phyloP scores from a whole-genome alignment of 225 moss, liverwort and hornwort species.

The Pleurozium schreberi region DNA sequence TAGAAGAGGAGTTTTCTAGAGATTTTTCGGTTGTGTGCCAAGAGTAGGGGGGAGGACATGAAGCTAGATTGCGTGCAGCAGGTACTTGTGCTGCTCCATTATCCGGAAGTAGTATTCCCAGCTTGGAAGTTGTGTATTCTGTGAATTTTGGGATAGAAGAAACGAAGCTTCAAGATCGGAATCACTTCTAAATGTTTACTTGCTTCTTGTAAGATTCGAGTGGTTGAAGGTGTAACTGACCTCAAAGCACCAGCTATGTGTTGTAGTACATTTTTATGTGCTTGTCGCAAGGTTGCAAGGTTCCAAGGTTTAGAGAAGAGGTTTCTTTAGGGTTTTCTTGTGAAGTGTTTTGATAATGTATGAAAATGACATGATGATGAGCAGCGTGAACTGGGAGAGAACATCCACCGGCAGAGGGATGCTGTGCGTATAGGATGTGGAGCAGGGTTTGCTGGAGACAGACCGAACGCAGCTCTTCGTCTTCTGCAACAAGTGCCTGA shows the following conservation, averaged over 20 bases:
- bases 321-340: neutral
- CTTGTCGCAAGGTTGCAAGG: neutral
- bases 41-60: neutral
- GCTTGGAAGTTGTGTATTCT: neutral
- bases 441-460: slow-evolving; percentile 79
- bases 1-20: neutral
- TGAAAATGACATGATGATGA: neutral
- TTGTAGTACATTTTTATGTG: neutral
- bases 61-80: slow-evolving; percentile 1
- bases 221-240: neutral
- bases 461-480: slow-evolving; percentile 51
- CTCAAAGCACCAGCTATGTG: neutral
- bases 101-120: neutral
- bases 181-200: neutral
- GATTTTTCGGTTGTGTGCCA: neutral
- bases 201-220: neutral
- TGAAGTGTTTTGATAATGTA: neutral
- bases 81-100: neutral
- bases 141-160: neutral
- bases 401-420: slow-evolving; percentile 7
- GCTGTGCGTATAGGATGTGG: slow-evolving; percentile 66
- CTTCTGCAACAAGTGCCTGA: slow-evolving; percentile 49
- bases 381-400: neutral
- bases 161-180: neutral
- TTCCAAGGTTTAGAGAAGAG: neutral